phyloP scores from a whole-genome alignment of 2,329 filamentous ascomycete genomes.

The Colletotrichum eremochloae region DNA sequence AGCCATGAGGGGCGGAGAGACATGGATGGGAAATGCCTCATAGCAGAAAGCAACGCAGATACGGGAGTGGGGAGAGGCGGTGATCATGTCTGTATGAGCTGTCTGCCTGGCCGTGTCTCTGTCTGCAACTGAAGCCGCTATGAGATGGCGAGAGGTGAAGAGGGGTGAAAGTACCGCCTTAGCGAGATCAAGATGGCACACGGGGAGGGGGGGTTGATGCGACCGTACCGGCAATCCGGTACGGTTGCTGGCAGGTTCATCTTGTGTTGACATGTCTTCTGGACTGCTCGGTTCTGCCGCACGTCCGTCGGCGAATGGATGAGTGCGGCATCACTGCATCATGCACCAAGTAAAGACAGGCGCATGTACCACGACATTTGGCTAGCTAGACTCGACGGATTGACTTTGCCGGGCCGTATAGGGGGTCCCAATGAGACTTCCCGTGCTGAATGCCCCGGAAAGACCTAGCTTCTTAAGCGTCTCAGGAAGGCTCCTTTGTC shows the following conservation, averaged over 20 bases:
- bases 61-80: conserved; percentile 33
- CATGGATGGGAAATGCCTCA: conserved; percentile 42
- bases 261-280: conserved; percentile 31
- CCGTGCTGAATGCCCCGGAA: neutral
- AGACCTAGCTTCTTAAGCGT: neutral
- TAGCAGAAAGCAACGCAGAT: conserved; percentile 23
- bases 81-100: conserved; percentile 30
- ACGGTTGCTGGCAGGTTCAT: conserved; percentile 35
- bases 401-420: neutral
- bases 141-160: conserved; percentile 4
- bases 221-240: conserved; percentile 37
- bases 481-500: conserved; percentile 16
- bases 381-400: conserved; percentile 1
- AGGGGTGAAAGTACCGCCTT: conserved; percentile 29
- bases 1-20: conserved; percentile 36
- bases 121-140: conserved; percentile 13
- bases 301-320: conserved; percentile 12
- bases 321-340: neutral
- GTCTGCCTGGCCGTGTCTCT: conserved; percentile 11
- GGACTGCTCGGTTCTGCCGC: conserved; percentile 20
- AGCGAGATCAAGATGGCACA: conserved; percentile 26
- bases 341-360: neutral
- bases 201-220: conserved; percentile 25
- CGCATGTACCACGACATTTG: neutral
- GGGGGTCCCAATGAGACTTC: neutral